These are phyloP conservation scores for Trypanosomatidae sp. DNA, from an alignment of 208 protist genomes.

Conservation along the genomic window DNA sequence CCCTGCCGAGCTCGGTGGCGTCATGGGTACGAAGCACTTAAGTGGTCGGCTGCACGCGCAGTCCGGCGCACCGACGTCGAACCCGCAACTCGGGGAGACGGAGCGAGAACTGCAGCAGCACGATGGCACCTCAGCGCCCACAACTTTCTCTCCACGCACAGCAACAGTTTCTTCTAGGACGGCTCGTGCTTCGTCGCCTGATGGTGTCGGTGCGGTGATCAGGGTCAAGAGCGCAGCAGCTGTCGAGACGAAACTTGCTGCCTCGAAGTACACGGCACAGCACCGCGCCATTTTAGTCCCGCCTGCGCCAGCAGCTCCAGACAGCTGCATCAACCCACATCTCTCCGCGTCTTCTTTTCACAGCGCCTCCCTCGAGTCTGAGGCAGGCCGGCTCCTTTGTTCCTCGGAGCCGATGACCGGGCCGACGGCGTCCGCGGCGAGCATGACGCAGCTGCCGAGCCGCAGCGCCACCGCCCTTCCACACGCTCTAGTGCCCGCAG, in stretches of 20 bases:
- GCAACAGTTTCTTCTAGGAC: neutral
- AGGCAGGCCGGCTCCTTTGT: neutral
- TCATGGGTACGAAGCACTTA: neutral
- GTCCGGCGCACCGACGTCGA: neutral
- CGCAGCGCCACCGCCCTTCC: neutral
- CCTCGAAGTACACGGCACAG: neutral
- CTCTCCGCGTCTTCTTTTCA: neutral
- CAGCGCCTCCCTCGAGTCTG: neutral
- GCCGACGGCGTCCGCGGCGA: neutral
- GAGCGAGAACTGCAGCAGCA: neutral
- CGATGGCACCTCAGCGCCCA: neutral
- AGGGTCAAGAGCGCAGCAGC: neutral
- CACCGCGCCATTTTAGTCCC: neutral
- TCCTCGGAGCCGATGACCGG: too few species aligned
- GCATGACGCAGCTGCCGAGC: slow-evolving; percentile 5
- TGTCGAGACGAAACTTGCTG: neutral
- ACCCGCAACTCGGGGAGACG: neutral
- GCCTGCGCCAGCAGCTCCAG: neutral
- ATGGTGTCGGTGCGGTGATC: neutral
- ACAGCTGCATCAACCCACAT: neutral
- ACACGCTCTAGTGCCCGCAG: neutral
- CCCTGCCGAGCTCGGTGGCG: neutral
- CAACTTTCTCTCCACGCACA: neutral
- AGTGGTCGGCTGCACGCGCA: neutral
- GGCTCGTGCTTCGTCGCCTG: neutral